A percentile compares a stretch with the other conserved stretches of the same genome.
Conservation (phyloP, 805 yeast species). For the Suhomyces tanzawaensis region DNA sequence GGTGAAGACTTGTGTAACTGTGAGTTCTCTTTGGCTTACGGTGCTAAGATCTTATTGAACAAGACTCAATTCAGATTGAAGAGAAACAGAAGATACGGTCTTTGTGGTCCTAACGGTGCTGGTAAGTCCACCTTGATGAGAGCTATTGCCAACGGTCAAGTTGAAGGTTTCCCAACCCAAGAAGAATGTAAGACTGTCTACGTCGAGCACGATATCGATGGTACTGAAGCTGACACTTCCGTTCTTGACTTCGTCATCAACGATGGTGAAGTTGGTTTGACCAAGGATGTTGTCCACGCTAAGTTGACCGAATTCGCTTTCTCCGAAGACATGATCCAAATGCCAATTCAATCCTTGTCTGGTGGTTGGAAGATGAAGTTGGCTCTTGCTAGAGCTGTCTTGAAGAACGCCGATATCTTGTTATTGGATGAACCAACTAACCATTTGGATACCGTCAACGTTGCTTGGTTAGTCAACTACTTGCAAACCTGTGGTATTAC, state of each 20-base stretch:
- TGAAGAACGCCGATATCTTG: constrained; percentile 96
- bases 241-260: constrained; percentile 89
- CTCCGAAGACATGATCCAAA: constrained; percentile 86
- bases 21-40: constrained; percentile 99
- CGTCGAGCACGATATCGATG: constrained; percentile 99
- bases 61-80: constrained; percentile 98
- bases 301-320: constrained; percentile 89
- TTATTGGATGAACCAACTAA: constrained; percentile 99
- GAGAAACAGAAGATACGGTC: constrained; percentile 99
- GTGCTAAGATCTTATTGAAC: constrained; percentile 99
- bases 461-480: constrained; percentile 99
- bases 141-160: constrained; percentile 97
- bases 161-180: constrained; percentile 99
- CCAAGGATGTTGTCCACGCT: constrained; percentile 65
- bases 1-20: constrained; percentile 99
- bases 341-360: constrained; percentile 95
- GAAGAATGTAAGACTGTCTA: constrained; percentile 98
- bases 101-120: constrained; percentile 65
- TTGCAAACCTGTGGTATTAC: constrained; percentile 97
- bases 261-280: constrained; percentile 71
- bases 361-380: constrained; percentile 99
- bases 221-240: constrained; percentile 93
- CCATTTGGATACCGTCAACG: constrained; percentile 99
- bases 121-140: constrained; percentile 74
- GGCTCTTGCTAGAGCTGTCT: constrained; percentile 98